Evolutionary conservation across 495 filamentous ascomycete species (phyloP).

Genomic region (Podospora fimiseda): DNA sequence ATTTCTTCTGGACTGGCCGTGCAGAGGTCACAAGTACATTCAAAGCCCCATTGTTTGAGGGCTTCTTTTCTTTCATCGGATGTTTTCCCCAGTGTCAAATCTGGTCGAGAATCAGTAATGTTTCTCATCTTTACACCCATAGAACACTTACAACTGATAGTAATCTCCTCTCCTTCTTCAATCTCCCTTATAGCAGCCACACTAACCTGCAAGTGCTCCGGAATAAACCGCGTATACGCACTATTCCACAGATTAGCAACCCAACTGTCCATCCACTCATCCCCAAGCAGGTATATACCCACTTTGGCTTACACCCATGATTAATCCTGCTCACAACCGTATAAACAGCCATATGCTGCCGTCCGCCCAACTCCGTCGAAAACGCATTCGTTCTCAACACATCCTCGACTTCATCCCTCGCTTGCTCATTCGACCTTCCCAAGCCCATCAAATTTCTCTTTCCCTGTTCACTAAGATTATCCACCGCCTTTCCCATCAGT

Average conservation of each 20-base stretch:
- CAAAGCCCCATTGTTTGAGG: slow-evolving; percentile 33
- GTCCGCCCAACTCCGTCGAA: slow-evolving; percentile 22
- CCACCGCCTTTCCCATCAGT: slow-evolving; percentile 28
- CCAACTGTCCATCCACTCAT: no score
- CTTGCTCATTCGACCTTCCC: slow-evolving; percentile 26
- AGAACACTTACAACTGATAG: slow-evolving; percentile 31
- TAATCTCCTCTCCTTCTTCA: slow-evolving; percentile 34
- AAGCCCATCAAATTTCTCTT: slow-evolving; percentile 20
- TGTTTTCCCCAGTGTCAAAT: slow-evolving; percentile 27
- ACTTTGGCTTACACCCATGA: slow-evolving; percentile 38
- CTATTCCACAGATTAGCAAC: slow-evolving; percentile 7
- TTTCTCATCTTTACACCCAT: no score
- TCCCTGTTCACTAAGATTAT: slow-evolving; percentile 28
- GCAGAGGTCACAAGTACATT: slow-evolving; percentile 35
- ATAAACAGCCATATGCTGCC: slow-evolving; percentile 32
- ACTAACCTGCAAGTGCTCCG: slow-evolving; percentile 25
- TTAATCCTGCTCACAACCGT: slow-evolving; percentile 36
- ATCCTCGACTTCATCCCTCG: slow-evolving; percentile 34
- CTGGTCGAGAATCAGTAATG: slow-evolving; percentile 6
- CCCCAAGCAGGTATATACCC: slow-evolving; percentile 10
- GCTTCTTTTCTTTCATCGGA: slow-evolving; percentile 19
- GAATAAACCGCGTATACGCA: slow-evolving; percentile 33
- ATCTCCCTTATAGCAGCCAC: slow-evolving; percentile 31
- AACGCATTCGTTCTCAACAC: slow-evolving; percentile 38
- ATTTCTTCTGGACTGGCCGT: slow-evolving; percentile 20